Conservation (phyloP, 1,284 basidiomycete species). For the Ustilago shanxiensis region DNA sequence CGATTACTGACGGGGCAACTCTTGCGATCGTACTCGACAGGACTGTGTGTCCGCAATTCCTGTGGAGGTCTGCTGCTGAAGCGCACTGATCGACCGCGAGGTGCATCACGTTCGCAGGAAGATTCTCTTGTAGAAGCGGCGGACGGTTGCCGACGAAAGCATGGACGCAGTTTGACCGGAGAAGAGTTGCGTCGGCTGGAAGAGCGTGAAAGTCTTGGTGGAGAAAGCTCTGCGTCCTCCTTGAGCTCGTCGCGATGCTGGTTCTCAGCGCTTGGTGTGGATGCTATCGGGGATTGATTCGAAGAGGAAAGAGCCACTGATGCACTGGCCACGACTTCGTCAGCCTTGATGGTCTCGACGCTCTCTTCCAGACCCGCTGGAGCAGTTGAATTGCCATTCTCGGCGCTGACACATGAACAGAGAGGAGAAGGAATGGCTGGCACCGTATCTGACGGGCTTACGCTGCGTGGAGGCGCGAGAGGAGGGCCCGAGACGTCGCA, state of each 20-base stretch:
- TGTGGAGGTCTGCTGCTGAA: constrained; percentile 64
- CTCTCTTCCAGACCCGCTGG: constrained; percentile 41
- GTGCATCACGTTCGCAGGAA: constrained; percentile 56
- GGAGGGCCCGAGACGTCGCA: constrained; percentile 59
- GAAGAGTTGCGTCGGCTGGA: constrained; percentile 55
- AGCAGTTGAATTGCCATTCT: constrained; percentile 5
- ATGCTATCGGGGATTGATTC: not conserved
- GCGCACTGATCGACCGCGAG: constrained; percentile 57
- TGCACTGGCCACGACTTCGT: not conserved
- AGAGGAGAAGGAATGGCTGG: constrained; percentile 64
- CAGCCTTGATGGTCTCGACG: constrained; percentile 49
- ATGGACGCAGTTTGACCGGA: constrained; percentile 62
- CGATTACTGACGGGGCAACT: constrained; percentile 64
- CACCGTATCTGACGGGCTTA: constrained; percentile 62
- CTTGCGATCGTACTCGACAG: constrained; percentile 69
- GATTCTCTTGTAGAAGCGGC: constrained; percentile 50
- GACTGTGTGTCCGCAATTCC: constrained; percentile 66
- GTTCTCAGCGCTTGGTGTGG: not conserved
- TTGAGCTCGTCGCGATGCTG: no score
- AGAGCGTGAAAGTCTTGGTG: constrained; percentile 33
- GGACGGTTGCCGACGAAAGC: constrained; percentile 58
- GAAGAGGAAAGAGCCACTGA: not conserved
- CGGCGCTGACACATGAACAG: constrained; percentile 54
- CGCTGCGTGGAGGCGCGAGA: constrained; percentile 45
- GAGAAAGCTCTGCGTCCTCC: constrained; percentile 7